Conservation (phyloP, 306 rosid species). For the Pachyrhizus erosus region DNA sequence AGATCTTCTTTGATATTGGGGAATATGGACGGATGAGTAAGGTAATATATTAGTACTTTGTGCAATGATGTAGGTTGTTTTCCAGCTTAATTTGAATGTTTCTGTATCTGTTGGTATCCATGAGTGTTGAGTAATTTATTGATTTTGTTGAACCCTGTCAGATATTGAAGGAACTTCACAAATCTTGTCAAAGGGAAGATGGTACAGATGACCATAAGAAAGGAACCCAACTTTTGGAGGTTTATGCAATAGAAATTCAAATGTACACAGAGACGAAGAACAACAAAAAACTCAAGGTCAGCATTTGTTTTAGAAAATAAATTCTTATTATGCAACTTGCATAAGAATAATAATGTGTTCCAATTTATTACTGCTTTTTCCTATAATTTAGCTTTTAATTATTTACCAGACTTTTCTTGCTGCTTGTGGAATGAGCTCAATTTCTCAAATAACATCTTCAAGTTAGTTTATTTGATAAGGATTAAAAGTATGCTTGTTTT, state of each 20-base stretch:
- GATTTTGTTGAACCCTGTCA: conserved; percentile 44
- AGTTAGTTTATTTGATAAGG: conserved; percentile 4
- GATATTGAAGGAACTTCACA: conserved; percentile 95
- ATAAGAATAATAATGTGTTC: not conserved
- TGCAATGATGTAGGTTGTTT: not conserved
- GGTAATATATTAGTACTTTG: conserved; percentile 51
- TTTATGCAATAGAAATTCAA: conserved; percentile 94
- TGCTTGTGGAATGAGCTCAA: not conserved
- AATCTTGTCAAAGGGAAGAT: conserved; percentile 93
- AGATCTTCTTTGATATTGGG: conserved; percentile 97
- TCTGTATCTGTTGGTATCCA: conserved; percentile 21
- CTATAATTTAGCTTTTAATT: conserved; percentile 30
- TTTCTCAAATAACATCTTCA: conserved; percentile 8
- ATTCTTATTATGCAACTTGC: conserved; percentile 14
- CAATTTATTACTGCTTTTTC: not conserved
- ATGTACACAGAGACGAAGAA: conserved; percentile 98
- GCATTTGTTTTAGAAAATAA: conserved; percentile 35
- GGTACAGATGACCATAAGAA: conserved; percentile 99
- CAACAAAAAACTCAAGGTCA: conserved; percentile 98
- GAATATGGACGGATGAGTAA: conserved; percentile 98
- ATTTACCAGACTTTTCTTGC: not conserved
- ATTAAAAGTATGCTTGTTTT: not conserved
- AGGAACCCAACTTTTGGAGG: conserved; percentile 97
- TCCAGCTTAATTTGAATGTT: conserved; percentile 9
- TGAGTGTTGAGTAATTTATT: conserved; percentile 28